Evolutionary conservation across 176 grass and related monocot genomes (phyloP).

Genomic region (Carex littledalei): DNA sequence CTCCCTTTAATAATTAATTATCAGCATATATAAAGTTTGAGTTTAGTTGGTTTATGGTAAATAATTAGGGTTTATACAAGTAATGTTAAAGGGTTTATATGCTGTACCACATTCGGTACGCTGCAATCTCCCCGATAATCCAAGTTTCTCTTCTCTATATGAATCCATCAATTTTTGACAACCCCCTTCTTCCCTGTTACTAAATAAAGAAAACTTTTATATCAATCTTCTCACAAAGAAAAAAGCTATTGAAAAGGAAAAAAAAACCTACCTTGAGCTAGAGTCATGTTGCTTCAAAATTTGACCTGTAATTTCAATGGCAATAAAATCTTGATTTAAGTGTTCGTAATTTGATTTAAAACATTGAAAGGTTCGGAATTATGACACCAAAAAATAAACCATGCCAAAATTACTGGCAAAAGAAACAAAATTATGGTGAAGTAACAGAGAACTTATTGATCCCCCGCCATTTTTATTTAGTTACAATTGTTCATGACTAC

Average conservation of each 20-base stretch:
- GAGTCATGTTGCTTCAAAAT: background rate
- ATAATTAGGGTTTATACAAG: background rate
- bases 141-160: constrained; percentile 2
- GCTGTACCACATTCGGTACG: background rate
- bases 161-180: background rate
- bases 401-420: background rate
- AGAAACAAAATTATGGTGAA: background rate
- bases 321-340: background rate
- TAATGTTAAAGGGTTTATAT: background rate
- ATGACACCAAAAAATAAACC: background rate
- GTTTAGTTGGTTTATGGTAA: background rate
- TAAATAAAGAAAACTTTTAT: background rate
- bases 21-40: background rate
- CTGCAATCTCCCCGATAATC: constrained; percentile 4
- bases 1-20: background rate
- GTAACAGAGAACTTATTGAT: background rate
- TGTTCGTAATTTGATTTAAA: background rate
- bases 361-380: background rate
- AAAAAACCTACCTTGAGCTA: background rate
- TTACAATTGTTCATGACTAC: background rate
- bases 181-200: constrained; percentile 5
- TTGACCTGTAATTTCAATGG: constrained; percentile 9
- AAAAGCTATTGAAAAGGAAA: background rate
- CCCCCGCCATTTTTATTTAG: background rate
- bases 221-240: background rate